Base-by-base conservation (phyloP, 169 alveolate species). In the Plasmodium vivax region DNA sequence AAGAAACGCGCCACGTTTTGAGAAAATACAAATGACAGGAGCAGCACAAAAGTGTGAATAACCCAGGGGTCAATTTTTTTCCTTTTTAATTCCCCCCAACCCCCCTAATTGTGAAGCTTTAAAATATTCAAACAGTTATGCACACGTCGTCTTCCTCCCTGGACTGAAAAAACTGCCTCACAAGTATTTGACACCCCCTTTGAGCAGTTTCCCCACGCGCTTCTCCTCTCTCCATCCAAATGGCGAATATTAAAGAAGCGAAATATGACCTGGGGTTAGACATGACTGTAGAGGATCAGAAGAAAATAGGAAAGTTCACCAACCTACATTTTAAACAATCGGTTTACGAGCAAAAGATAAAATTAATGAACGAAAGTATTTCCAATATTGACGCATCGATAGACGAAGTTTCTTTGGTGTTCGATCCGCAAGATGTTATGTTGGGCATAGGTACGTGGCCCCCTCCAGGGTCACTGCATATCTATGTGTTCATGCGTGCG, bases 211-310 rank as follows among this genome's bases (percentile, higher is more conserved):
- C 73, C 54, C 23, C 36, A 19, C 12, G 9, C 36, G 12, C 10
- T 27, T 41, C 16, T 27, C 38, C 32, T 27, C 87, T 30, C 47
- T 83, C 6, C 73, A 51, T 27, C 56, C 8, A 32, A 88, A 88
- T 88, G 94, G 73, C 54, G 30, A 34, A 88, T 36, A 43, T 79
- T 79, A 88, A 58, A 88, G 90, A 88, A 30, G 43, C 47, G 36
- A 88, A 79, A 47, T 88, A 88, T 88, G 94, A 88, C 88, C 30
- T 88, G 71, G 94, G 94, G 27, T 88, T 88, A 88, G 94, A 88
- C 72, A 88, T 88, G 94, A 88, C 94, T 36, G 83, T 58, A 27
- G 94, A 88, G 27, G 94, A 88, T 19, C 94, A 88, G 82, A 88
- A 88, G 27, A 88, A 88, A 88, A 88, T 88, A 58, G 94, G 94